Evolutionary conservation across 164 flowering plant species (phyloP), one percentile per base, ranked within the genome.

Genomic region (Liriodendron chinense): DNA sequence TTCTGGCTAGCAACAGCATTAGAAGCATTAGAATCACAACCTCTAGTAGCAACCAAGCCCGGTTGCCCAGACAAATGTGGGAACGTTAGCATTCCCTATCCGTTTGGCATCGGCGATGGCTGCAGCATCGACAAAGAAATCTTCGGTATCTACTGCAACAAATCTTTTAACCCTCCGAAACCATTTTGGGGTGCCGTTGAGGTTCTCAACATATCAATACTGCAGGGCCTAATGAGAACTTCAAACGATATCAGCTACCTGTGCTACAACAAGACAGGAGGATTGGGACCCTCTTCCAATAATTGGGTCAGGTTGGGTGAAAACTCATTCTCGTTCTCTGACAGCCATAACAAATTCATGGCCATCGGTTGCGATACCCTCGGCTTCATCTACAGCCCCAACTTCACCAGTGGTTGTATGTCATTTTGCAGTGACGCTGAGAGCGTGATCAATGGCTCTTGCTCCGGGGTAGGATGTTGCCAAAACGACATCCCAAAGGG

Each of bases 51-150:
- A 34, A 34, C 5, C 5, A 34, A 34, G 0, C 25, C 56, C 14
- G 56, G 71, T 9, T 69, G 71, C 71, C 50, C 16, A 7, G 62
- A 49, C 20, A 70, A 50, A 9, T 70, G 72, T 7, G 72, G 72
- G 1, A 47, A 49, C 25, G 21, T 70, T 22, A 48, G 13, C 26
- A 28, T 70, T 70, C 72, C 72, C 9, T 70, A 70, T n/a, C 72
- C 72, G 1, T 70, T 70, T 22, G 59, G 72, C 25, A n/a, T 70
- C 16, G 59, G 72, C 9, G 21, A 20, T 7, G 23, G 25, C 34
- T 69, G 71, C 7, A 43, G 16, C 71, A 34, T 34, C 4, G 43
- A 16, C 8, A 9, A 20, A 16, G 12, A 16, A 47, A 23, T 8
- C 18, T 69, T 69, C 50, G 9, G 48, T 24, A 22, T 70, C 21